Evolutionary conservation across 2,329 filamentous ascomycete genomes (phyloP).

Genomic region (Hymenoscyphus albidus): DNA sequence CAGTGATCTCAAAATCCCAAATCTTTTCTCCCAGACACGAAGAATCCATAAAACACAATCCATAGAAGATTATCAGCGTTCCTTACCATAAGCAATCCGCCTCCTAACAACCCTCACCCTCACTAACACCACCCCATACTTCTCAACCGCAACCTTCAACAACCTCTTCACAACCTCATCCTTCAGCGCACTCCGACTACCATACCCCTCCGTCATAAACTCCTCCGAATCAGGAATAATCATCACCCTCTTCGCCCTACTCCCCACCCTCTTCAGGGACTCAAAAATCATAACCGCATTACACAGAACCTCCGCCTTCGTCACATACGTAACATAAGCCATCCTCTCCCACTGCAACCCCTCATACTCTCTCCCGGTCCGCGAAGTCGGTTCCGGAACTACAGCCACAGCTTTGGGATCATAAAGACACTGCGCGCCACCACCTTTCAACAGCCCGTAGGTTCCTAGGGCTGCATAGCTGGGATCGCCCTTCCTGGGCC

Average conservation of each 20-base stretch:
- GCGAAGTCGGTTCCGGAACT: background rate
- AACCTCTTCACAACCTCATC: conserved; percentile 29
- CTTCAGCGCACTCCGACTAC: conserved; percentile 37
- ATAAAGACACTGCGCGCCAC: conserved; percentile 10
- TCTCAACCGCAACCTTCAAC: conserved; percentile 42
- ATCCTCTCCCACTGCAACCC: conserved; percentile 42
- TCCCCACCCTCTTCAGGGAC: conserved; percentile 40
- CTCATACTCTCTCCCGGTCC: background rate
- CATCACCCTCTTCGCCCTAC: conserved; percentile 43
- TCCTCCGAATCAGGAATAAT: conserved; percentile 41
- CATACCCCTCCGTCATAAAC: conserved; percentile 12
- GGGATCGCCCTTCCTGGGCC: conserved; percentile 5
- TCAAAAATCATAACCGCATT: conserved; percentile 51
- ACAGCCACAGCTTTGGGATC: conserved; percentile 8
- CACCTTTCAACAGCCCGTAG: conserved; percentile 2
- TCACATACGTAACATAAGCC: conserved; percentile 49
- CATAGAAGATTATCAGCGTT: too few species aligned
- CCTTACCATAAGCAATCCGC: conserved; percentile 36
- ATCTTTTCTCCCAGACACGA: too few species aligned
- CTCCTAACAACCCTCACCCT: conserved; percentile 42
- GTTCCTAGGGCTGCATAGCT: conserved; percentile 4
- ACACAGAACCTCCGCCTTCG: conserved; percentile 45
- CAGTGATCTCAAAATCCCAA: too few species aligned
- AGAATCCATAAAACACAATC: too few species aligned
- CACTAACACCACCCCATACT: conserved; percentile 43